phyloP scores from a whole-genome alignment of 2,329 filamentous ascomycete species.

The Shiraia bambusicola region DNA sequence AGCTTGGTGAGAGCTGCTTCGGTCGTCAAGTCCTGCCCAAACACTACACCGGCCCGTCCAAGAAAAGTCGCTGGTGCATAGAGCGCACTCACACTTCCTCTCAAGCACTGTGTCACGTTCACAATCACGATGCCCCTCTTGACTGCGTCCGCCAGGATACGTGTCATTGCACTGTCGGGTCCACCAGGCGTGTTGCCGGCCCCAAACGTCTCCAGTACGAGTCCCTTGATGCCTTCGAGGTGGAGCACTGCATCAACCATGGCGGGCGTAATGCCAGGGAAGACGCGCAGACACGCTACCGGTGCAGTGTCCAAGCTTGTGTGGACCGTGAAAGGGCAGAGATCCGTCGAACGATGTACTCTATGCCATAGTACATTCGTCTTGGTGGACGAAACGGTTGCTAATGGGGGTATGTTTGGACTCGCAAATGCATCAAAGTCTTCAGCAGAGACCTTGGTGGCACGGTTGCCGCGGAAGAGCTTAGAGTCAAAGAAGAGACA shows the following conservation, averaged over 20 bases:
- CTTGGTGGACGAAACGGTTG: conserved; percentile 76
- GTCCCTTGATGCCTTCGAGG: conserved; percentile 72
- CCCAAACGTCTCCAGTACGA: conserved; percentile 89
- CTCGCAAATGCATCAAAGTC: conserved; percentile 85
- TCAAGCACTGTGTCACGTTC: conserved; percentile 85
- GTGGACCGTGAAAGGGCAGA: conserved; percentile 73
- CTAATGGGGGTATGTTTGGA: conserved; percentile 82
- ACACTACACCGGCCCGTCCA: conserved; percentile 81
- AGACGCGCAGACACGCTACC: conserved; percentile 85
- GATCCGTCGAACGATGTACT: conserved; percentile 70
- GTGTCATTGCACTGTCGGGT: conserved; percentile 74
- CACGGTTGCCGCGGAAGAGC: conserved; percentile 83
- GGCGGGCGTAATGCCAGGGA: conserved; percentile 89
- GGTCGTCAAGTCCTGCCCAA: conserved; percentile 84
- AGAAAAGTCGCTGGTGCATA: conserved; percentile 61
- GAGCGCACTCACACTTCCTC: conserved; percentile 44
- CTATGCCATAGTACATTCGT: conserved; percentile 80
- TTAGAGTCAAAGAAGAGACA: conserved; percentile 93
- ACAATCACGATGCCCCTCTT: conserved; percentile 81
- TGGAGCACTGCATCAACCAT: conserved; percentile 85
- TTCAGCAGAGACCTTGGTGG: conserved; percentile 84
- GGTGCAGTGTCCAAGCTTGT: conserved; percentile 80
- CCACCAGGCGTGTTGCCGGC: conserved; percentile 89
- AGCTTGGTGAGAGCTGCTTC: conserved; percentile 91
- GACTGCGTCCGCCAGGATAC: conserved; percentile 75